A percentile compares a stretch with the other conserved stretches of the same genome.
Evolutionary conservation across 116 monocot genomes (phyloP).

Genomic region (Iris pallida): DNA sequence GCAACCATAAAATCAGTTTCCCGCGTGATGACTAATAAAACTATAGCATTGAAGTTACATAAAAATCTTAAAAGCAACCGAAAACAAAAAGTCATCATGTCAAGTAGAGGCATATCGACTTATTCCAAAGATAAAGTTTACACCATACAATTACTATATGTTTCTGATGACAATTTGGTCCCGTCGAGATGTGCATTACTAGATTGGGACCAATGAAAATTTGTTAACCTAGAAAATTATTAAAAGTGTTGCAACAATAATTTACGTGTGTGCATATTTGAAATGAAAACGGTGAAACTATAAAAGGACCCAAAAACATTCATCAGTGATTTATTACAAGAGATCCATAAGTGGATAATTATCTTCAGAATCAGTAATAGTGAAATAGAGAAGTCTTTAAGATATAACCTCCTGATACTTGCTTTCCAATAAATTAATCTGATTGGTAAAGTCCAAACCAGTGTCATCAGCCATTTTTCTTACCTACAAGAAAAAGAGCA

Average conservation of each 20-base stretch:
- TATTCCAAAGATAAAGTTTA: too few species aligned
- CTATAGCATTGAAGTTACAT: too few species aligned
- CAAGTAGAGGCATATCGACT: too few species aligned
- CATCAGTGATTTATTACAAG: neutral
- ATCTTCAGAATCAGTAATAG: neutral
- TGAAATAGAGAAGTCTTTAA: neutral
- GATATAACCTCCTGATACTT: slow-evolving; percentile 67
- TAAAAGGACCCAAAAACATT: neutral
- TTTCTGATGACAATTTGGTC: too few species aligned
- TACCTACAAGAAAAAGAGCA: slow-evolving; percentile 29
- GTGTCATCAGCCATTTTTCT: slow-evolving; percentile 76
- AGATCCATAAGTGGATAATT: neutral
- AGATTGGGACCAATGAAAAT: too few species aligned
- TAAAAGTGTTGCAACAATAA: neutral
- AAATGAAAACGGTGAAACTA: neutral
- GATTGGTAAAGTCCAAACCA: slow-evolving; percentile 69
- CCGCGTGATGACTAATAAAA: too few species aligned
- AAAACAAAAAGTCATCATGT: too few species aligned
- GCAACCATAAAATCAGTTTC: too few species aligned
- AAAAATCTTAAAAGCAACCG: too few species aligned
- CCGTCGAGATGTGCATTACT: too few species aligned
- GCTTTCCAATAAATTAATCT: slow-evolving; percentile 65
- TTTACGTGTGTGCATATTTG: neutral
- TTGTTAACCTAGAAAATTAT: neutral
- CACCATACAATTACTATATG: too few species aligned